Evolutionary conservation across 2,329 filamentous ascomycete species (phyloP), one percentile per base, ranked within the genome.

Genomic region (Colletotrichum shisoi): DNA sequence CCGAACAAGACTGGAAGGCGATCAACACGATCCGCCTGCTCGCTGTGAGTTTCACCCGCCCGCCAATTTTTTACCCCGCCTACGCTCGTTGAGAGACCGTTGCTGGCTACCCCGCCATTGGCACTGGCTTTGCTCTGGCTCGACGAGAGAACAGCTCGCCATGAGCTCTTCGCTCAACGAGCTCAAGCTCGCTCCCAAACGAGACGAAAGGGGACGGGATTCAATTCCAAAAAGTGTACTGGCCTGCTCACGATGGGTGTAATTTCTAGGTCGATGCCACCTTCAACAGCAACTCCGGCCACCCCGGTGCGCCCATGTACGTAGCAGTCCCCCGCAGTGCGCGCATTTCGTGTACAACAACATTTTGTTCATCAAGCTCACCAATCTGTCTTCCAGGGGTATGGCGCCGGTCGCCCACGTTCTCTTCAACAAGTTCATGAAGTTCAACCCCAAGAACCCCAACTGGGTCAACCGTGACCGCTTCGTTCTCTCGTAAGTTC

Each of bases 391-490:
- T 56, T 70, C 19, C 69, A 89, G 87, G 87, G 87, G 87, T 79
- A 88, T 98, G 92, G 95, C 95, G 77, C 94, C 95, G 70, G 89
- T 94, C 77, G 90, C 95, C 81, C 95, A 98, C 87, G 93, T 98
- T 76, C 89, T 99, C 72, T 99, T 92, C 85, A 96, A 97, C 89
- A 96, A 95, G 82, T 96, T 97, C 87, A 93, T 99, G 93, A 96
- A 84, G 80, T 99, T 97, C 88, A 99, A 98, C 90, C 95, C 95
- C 76, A 96, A 97, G 90, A 97, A 97, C 88, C 92, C 95, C 75
- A 86, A 93, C 72, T 99, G 94, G 94, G 77, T 95, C 76, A 98
- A 98, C 89, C 91, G 95, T 78, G 95, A 99, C 83, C 91, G 95
- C 81, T 99, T 99, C 78, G 93, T 99, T 70, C 93, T 99, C 79